Percentiles rank a stretch among this genome's conserved stretches.
phyloP scores from a whole-genome alignment of 2,329 filamentous ascomycete genomes.

The Sporothrix schenckii region DNA sequence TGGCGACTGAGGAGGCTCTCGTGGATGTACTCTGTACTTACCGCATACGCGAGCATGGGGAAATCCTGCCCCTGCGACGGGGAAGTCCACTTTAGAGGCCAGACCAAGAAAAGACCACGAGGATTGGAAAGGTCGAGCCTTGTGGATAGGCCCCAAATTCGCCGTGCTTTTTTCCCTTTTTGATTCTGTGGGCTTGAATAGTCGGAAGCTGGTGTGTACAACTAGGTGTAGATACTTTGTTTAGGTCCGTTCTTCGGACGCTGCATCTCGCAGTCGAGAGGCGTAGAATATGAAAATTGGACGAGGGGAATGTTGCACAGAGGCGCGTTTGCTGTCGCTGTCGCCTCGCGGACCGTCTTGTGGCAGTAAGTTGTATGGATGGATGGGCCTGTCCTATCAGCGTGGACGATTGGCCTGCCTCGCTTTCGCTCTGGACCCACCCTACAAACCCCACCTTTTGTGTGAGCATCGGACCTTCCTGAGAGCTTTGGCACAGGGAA shows the following conservation, averaged over 20 bases:
- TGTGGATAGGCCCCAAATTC: not conserved
- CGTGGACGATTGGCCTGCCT: not conserved
- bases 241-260: not conserved
- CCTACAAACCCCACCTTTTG: constrained; percentile 10
- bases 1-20: constrained; percentile 8
- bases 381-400: constrained; percentile 22
- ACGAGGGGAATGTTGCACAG: not conserved
- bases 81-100: not conserved
- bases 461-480: constrained; percentile 16
- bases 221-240: not conserved
- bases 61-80: not conserved
- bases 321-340: not conserved
- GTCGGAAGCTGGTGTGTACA: not conserved
- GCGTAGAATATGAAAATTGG: not conserved
- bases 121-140: not conserved
- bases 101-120: not conserved
- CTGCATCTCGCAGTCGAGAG: not conserved
- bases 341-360: too few relatives aligned
- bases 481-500: constrained; percentile 11
- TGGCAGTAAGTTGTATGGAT: not conserved
- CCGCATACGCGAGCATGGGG: not conserved
- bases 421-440: constrained; percentile 3
- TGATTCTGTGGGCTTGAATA: not conserved
- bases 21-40: not conserved
- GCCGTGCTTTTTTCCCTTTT: not conserved